Evolutionary conservation across 306 rosid species (phyloP), one percentile per base, ranked within the genome.

Genomic region (Medicago ruthenica): DNA sequence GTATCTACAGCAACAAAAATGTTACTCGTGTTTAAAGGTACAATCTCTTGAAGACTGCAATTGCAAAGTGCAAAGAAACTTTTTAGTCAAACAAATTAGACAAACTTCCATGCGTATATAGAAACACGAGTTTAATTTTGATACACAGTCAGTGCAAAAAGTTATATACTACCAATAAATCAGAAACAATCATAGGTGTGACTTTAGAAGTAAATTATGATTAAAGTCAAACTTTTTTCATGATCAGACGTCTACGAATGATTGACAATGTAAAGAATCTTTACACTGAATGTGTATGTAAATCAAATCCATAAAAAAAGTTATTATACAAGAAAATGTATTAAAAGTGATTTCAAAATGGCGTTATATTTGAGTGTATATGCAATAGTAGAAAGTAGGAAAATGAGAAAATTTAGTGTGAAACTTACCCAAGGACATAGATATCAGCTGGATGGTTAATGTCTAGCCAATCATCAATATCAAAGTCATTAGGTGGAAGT

Each of bases 11-110:
- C 89, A 6, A 90, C 98, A 85, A 94, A 87, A 77, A 94, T 86
- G 79, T 94, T 94, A 71, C 96, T 96, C 21, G 98, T 89, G 68
- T 87, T 94, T 69, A 94, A 86, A 34, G 98, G 97, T 60, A 94
- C 98, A 76, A 94, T 91, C 92, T 94, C 98, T 79, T 94, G 98
- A 89, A 94, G 87, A 71, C 98, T 94, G 90, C 75, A 81, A 78
- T 66, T 47, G 36, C 17, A 82, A 40, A 60, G 68, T 39, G 47
- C 15, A 82, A 59, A 68, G 63, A 73, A 80, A 59, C 54, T 60
- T 34, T 42, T 18, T 17, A 74, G 74, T 75, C 73, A 74, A 67
- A 31, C 44, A 62, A 63, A 67, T 13, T 8, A 57, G 42, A 61
- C 22, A 11, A 70, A 13, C 5, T 8, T 14, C 2, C 8, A 4